Conservation (phyloP, 1,139 yeast genomes). For the Yamadazyma atmosphaerica region DNA sequence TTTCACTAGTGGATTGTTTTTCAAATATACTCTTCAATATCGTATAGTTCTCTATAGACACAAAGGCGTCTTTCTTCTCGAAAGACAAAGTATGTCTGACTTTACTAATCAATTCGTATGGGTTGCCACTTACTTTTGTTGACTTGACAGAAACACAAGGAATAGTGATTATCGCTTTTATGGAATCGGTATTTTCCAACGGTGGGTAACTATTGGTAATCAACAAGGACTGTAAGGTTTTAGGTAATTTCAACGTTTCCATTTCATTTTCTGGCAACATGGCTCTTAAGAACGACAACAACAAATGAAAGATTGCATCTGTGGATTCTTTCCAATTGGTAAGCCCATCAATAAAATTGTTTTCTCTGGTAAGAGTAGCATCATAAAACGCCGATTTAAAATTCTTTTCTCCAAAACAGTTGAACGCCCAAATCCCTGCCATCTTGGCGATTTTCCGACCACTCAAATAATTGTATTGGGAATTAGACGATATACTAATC, state of each 20-base stretch:
- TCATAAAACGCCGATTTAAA: conserved; percentile 38
- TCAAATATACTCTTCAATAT: conserved; percentile 71
- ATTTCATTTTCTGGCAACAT: conserved; percentile 69
- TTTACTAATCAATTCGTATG: conserved; percentile 48
- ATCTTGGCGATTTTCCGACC: conserved; percentile 79
- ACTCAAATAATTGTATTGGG: conserved; percentile 74
- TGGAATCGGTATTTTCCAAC: conserved; percentile 36
- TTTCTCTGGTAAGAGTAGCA: conserved; percentile 38
- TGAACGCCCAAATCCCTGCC: conserved; percentile 91
- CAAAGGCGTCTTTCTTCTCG: conserved; percentile 67
- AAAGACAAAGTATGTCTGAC: conserved; percentile 67
- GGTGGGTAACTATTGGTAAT: conserved; percentile 69
- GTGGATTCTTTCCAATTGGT: conserved; percentile 79
- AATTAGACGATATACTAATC: conserved; percentile 79
- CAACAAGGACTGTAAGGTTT: conserved; percentile 59
- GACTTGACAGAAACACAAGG: conserved; percentile 68
- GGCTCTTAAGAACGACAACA: conserved; percentile 75
- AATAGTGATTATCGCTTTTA: conserved; percentile 41
- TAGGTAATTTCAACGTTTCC: conserved; percentile 60
- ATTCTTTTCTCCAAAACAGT: conserved; percentile 20
- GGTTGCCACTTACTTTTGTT: conserved; percentile 54
- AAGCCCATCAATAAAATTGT: conserved; percentile 67
- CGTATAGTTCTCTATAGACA: conserved; percentile 77
- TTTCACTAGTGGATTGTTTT: conserved; percentile 54
- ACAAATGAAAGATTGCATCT: conserved; percentile 80